Percentiles rank a stretch among this genome's conserved stretches.
Conservation (phyloP, 2,329 filamentous ascomycete genomes). For the Volutella citrinella region DNA sequence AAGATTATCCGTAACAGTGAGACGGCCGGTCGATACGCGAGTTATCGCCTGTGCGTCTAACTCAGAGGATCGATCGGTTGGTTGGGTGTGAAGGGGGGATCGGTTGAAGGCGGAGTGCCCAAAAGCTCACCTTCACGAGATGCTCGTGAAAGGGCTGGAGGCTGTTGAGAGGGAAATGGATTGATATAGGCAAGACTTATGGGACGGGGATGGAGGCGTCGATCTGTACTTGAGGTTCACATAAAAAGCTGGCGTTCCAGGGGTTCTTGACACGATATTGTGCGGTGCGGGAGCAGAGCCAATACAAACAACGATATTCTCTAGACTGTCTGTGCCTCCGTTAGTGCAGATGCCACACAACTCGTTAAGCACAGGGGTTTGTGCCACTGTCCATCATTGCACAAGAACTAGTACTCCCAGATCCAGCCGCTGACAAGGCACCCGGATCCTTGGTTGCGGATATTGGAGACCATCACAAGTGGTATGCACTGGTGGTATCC, state of each 20-base stretch:
- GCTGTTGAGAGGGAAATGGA: slow-evolving; percentile 10
- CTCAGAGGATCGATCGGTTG: too few relatives aligned
- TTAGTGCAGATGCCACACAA: too few relatives aligned
- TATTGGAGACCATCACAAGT: too few relatives aligned
- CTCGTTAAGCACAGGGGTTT: too few relatives aligned
- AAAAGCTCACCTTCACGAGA: too few relatives aligned
- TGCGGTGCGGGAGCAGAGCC: slow-evolving; percentile 24
- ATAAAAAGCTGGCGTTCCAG: slow-evolving; percentile 28
- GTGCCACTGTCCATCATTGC: too few relatives aligned
- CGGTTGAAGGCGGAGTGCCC: too few relatives aligned
- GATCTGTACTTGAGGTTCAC: slow-evolving; percentile 26
- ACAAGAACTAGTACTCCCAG: too few relatives aligned
- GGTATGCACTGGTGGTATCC: too few relatives aligned
- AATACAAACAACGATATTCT: slow-evolving; percentile 17
- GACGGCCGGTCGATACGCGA: slow-evolving; percentile 93
- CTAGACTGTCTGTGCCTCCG: slow-evolving; percentile 5
- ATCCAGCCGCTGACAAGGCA: too few relatives aligned
- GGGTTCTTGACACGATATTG: slow-evolving; percentile 27
- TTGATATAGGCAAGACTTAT: slow-evolving; percentile 14
- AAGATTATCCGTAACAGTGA: slow-evolving; percentile 97
- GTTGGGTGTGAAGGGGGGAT: too few relatives aligned
- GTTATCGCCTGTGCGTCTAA: slow-evolving; percentile 73
- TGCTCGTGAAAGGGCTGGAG: slow-evolving; percentile 2
- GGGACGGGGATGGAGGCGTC: slow-evolving; percentile 25
- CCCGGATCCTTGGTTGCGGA: too few relatives aligned